These are phyloP conservation scores for Pythium periplocum DNA, from an alignment of 352 stramenopile species.

Conservation along the genomic window DNA sequence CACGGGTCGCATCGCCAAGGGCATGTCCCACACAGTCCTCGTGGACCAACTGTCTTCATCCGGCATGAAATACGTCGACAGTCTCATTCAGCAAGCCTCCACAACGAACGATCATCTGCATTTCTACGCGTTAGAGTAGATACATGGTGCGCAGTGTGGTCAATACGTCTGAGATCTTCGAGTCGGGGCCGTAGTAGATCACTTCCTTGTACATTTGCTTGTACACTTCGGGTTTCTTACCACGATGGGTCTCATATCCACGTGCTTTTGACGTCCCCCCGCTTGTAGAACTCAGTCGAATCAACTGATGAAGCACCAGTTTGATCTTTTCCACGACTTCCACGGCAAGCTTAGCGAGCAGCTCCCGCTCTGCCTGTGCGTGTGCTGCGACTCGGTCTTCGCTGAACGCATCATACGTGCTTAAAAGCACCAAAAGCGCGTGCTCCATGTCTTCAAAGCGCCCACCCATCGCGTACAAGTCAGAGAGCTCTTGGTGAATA, in stretches of 20 bases:
- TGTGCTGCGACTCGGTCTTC: constrained; percentile 6
- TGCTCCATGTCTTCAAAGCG: constrained; percentile 73
- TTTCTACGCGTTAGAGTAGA: constrained; percentile 37
- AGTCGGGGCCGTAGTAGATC: constrained; percentile 63
- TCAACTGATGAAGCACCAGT: constrained; percentile 52
- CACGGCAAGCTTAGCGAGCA: constrained; percentile 33
- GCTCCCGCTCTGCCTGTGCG: constrained; percentile 3
- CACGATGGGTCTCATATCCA: background rate
- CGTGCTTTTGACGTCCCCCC: background rate
- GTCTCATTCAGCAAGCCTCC: constrained; percentile 31
- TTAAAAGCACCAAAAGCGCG: constrained; percentile 68
- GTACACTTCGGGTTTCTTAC: constrained; percentile 39
- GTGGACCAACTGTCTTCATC: constrained; percentile 43
- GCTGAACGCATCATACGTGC: constrained; percentile 69
- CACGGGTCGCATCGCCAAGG: constrained; percentile 45
- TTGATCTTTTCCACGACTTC: constrained; percentile 58
- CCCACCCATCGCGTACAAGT: constrained; percentile 63
- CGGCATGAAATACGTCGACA: constrained; percentile 58
- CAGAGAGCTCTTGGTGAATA: constrained; percentile 77
- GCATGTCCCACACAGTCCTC: constrained; percentile 17
- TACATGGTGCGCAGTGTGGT: constrained; percentile 58
- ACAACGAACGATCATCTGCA: constrained; percentile 16
- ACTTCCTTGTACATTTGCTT: constrained; percentile 86
- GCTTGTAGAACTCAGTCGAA: constrained; percentile 28
- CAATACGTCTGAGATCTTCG: constrained; percentile 32